Evolutionary conservation across 331 rosid genomes (phyloP).

Genomic region (Pyrus hybrid): DNA sequence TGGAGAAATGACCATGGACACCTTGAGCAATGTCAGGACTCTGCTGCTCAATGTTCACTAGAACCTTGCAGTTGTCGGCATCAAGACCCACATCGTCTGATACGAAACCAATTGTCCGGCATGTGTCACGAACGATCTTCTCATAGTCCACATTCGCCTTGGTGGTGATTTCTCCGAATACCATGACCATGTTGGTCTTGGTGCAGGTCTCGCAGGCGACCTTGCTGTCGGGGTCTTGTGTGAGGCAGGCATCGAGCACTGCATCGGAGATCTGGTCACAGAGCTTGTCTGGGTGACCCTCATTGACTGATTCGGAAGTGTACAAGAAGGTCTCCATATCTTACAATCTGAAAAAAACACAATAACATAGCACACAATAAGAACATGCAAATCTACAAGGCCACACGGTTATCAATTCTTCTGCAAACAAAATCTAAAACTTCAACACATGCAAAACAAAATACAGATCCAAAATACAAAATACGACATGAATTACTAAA

Average conservation of each 20-base stretch:
- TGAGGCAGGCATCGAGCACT: not conserved
- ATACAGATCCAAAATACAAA: not conserved
- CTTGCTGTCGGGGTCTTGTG: not conserved
- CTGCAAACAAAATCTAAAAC: not conserved
- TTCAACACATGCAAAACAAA: not conserved
- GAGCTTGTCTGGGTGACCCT: conserved; percentile 89
- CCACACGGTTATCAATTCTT: not conserved
- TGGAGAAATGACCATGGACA: conserved; percentile 67
- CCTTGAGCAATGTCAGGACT: conserved; percentile 86
- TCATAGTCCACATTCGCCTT: conserved; percentile 69
- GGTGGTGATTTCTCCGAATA: conserved; percentile 82
- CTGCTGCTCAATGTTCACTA: conserved; percentile 72
- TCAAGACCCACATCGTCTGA: conserved; percentile 67
- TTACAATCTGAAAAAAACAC: not conserved
- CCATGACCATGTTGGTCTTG: conserved; percentile 80
- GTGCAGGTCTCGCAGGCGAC: not conserved
- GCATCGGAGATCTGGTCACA: conserved; percentile 73
- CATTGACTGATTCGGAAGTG: conserved; percentile 76
- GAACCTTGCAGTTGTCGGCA: conserved; percentile 75
- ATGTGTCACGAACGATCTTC: conserved; percentile 70
- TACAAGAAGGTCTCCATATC: conserved; percentile 47
- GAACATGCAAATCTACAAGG: not conserved
- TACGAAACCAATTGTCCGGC: conserved; percentile 58
- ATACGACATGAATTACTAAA: not conserved
- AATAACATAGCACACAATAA: not conserved